Base-by-base conservation (phyloP, 192 early-diverging fungal species). In the Rhizoclosmatium sp. region DNA sequence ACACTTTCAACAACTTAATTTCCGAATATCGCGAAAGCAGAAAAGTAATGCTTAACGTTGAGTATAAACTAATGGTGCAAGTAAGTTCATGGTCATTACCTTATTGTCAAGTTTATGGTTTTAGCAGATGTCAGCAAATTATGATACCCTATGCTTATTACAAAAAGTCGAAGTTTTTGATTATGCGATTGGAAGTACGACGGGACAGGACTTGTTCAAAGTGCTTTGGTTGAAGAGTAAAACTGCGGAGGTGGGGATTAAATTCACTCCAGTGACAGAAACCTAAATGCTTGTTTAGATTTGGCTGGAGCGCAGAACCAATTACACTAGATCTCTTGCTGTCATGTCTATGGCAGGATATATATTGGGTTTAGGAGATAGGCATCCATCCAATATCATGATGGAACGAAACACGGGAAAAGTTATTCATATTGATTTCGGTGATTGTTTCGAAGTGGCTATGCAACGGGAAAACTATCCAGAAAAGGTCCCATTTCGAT, bases 331-430 rank as follows among this genome's bases (percentile, higher is more conserved):
- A 59, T 94, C 93, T 7, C 82, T 97, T 68, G 95, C 94, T 4
- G 91, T 95, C 44, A 96, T 95, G 93, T 97, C 95, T 0, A 96
- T 97, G 91, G 95, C 93, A 5, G 95, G 95, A 1, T 97, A 97
- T 83, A 90, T 97, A 4, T 82, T 97, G 47, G 95, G 95, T 40
- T 75, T 97, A 61, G 95, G 95, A 3, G 95, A 97, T 85, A 82
- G 95, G 14, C 95, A 97, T 82, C 94, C 94, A 2, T 92, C 92
- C 56, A 97, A 97, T 81, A 84, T 97, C 39, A 93, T 97, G 93
- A 68, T 95, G 41, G 91, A 96, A 73, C 69, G 87, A 19, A 80
- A 85, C 23, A 92, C 93, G 16, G 95, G 95, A 62, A 95, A 96
- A 78, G 87, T 96, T 16, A 91, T 97, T 19, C 95, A 97, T 72